Base-by-base conservation (phyloP, 345 rosid genomes). In the Anacardium occidentale region DNA sequence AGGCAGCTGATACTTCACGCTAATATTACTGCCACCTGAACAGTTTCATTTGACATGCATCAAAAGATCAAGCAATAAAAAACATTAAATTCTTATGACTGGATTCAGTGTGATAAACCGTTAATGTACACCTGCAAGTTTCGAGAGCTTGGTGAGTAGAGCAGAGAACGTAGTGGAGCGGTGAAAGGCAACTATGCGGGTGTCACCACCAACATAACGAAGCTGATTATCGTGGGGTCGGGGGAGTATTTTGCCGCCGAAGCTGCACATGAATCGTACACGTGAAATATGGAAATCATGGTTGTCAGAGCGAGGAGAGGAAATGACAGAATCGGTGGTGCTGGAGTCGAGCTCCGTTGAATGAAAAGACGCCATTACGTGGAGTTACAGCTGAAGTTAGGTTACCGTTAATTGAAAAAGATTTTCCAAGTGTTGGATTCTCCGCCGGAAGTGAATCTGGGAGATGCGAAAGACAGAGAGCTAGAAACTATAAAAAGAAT, bases 221-320 rank as follows among this genome's bases (percentile, higher is more conserved):
- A 95, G 97, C 76, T 88, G 93, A 26, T 89, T 92, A 71, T 95
- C 99, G 34, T 92, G 94, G 0, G 99, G 99, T 56, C 99, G 96
- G 52, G 99, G 99, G 54, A 95, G 81, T 77, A 95, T 95, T 84
- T 87, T 95, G 50, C 99, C 99, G 5, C 97, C 98, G 29, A 90
- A 95, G 73, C 97, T 92, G 76, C 98, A 95, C 99, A 95, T 92
- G 84, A 95, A 87, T 48, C 96, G 90, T 42, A 90, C 88, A 32
- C 91, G 90, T 0, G 74, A 10, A 40, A 45, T 40, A 14, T 60
- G 78, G 37, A 69, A 44, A 40, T 85, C 87, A 1, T 79, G 86
- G 75, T 79, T 83, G 44, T 95, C 99, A 54, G 91, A 88, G 20
- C 94, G 90, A 18, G 96, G 98, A 17, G 99, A 83, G 55, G 98